Evolutionary conservation across 2,329 filamentous ascomycete species (phyloP).

Genomic region (Colletotrichum agaves): DNA sequence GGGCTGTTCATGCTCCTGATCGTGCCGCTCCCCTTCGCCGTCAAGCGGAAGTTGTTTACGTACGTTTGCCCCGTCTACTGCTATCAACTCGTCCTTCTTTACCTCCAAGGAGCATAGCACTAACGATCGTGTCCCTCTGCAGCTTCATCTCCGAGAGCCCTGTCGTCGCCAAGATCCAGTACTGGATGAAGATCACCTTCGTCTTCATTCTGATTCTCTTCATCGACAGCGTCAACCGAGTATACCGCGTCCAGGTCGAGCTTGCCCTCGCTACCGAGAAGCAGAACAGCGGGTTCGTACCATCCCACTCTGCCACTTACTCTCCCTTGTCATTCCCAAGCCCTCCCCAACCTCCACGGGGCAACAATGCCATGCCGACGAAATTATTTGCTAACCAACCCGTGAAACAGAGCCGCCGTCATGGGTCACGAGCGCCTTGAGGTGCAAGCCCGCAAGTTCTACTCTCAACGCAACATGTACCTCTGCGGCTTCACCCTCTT

Average conservation of each 20-base stretch:
- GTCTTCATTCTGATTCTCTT: slow-evolving; percentile 99
- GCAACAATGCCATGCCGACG: not conserved
- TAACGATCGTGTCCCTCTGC: slow-evolving; percentile 11
- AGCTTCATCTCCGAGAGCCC: slow-evolving; percentile 94
- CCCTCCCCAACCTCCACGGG: not conserved
- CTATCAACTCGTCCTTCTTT: not conserved
- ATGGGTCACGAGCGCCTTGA: slow-evolving; percentile 96
- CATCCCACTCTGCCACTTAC: slow-evolving; percentile 4
- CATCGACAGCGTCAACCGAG: slow-evolving; percentile 93
- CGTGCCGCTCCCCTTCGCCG: slow-evolving; percentile 87
- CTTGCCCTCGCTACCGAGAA: slow-evolving; percentile 78
- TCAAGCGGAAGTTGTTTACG: slow-evolving; percentile 87
- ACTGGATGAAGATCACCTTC: slow-evolving; percentile 98
- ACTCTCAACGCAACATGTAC: slow-evolving; percentile 99
- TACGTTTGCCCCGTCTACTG: slow-evolving; percentile 49
- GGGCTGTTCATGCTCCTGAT: slow-evolving; percentile 81
- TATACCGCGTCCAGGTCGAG: slow-evolving; percentile 85
- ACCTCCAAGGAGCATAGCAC: not conserved
- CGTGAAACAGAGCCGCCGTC: slow-evolving; percentile 65
- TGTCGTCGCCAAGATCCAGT: slow-evolving; percentile 89
- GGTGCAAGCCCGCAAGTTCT: slow-evolving; percentile 99
- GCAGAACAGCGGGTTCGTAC: slow-evolving; percentile 59
- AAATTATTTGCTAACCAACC: not conserved
- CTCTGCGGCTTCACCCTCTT: slow-evolving; percentile 99
- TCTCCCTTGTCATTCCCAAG: slow-evolving; percentile 11